A percentile compares a stretch with the other conserved stretches of the same genome.
These are phyloP conservation scores for Casuarina glauca DNA, from an alignment of 306 rosid genomes.

Conservation along the genomic window DNA sequence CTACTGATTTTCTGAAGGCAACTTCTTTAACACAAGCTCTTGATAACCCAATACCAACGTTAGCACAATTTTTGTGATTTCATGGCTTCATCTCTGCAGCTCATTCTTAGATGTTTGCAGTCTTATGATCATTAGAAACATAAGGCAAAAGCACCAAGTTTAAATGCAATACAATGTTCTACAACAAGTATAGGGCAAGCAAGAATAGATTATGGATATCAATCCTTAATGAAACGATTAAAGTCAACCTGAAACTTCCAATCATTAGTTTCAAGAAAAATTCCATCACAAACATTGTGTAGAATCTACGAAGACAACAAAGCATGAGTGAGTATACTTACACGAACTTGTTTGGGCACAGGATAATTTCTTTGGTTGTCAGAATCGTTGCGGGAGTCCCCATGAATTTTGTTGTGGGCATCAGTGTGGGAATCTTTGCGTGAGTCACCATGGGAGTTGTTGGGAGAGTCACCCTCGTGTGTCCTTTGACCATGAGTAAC, in stretches of 20 bases:
- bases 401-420: conserved; percentile 22
- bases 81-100: neutral
- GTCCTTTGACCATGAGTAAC: conserved; percentile 39
- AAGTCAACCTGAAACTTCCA: neutral
- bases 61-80: neutral
- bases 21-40: neutral
- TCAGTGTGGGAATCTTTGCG: conserved; percentile 30
- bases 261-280: neutral
- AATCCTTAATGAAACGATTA: neutral
- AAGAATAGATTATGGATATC: neutral
- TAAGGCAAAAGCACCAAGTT: neutral
- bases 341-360: conserved; percentile 44
- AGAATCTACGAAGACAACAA: neutral
- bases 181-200: neutral
- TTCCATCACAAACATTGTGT: neutral
- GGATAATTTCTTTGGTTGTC: conserved; percentile 30
- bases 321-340: conserved; percentile 38
- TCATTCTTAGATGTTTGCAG: neutral
- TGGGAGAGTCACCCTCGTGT: conserved; percentile 35
- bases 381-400: conserved; percentile 21
- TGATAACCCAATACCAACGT: neutral
- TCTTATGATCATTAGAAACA: neutral
- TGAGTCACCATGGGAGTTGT: conserved; percentile 32
- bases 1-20: neutral
- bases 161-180: neutral